These are phyloP conservation scores for Teunomyces gatunensis DNA, from an alignment of 805 yeast genomes.

Conservation along the genomic window DNA sequence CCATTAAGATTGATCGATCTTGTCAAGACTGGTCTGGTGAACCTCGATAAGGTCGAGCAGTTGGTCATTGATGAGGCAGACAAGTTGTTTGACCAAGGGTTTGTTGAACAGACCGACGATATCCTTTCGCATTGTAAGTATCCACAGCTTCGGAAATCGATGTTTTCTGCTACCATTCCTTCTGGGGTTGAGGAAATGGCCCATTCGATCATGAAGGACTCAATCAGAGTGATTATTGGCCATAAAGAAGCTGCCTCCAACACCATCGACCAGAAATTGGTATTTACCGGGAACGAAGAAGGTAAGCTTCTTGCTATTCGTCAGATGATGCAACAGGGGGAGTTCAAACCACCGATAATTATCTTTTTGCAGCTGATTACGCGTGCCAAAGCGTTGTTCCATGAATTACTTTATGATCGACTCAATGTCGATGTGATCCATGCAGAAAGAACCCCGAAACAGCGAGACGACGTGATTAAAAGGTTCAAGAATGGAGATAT, in stretches of 20 bases:
- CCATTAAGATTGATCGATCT: conserved; percentile 86
- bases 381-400: conserved; percentile 93
- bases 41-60: conserved; percentile 64
- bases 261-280: conserved; percentile 76
- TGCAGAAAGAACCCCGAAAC: conserved; percentile 87
- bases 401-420: conserved; percentile 87
- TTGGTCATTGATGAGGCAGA: conserved; percentile 95
- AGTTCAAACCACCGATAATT: conserved; percentile 87
- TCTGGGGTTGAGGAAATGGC: conserved; percentile 90
- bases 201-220: conserved; percentile 76
- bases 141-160: conserved; percentile 59
- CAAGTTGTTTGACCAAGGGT: conserved; percentile 81
- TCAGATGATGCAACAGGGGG: conserved; percentile 80
- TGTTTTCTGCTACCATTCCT: conserved; percentile 95
- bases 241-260: conserved; percentile 90
- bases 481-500: conserved; percentile 85
- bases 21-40: conserved; percentile 58
- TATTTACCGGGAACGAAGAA: conserved; percentile 89
- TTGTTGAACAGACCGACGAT: conserved; percentile 87
- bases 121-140: conserved; percentile 61
- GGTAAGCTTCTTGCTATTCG: conserved; percentile 93
- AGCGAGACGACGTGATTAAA: conserved; percentile 81
- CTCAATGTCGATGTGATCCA: conserved; percentile 94
- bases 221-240: conserved; percentile 85
- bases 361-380: conserved; percentile 89